phyloP scores from a whole-genome alignment of 1,284 basidiomycete species.

The Cryptococcus jaspeensis region DNA sequence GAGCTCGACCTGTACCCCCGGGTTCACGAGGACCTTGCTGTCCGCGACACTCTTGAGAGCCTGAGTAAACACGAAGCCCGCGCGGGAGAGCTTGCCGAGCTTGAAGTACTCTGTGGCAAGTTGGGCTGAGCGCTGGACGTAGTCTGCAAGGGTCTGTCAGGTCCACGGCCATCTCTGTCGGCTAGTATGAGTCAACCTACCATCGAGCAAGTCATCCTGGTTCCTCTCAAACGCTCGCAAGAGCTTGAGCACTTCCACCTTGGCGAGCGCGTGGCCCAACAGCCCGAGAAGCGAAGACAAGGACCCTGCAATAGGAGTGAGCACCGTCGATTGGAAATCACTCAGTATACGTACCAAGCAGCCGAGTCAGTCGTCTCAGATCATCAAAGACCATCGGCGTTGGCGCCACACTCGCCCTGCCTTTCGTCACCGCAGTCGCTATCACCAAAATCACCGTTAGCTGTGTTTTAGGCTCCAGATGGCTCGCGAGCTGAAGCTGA shows the following conservation, averaged over 20 bases:
- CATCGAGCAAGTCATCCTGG: constrained; percentile 50
- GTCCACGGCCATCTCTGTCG: constrained; percentile 1
- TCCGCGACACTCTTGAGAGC: constrained; percentile 54
- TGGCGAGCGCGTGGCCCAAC: constrained; percentile 55
- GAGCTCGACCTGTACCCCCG: constrained; percentile 56
- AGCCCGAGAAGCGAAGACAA: constrained; percentile 67
- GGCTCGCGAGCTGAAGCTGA: neutral
- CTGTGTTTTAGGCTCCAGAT: no score
- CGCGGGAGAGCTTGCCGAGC: constrained; percentile 70
- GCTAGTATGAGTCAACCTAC: constrained; percentile 15
- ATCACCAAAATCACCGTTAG: neutral
- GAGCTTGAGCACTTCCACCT: constrained; percentile 55
- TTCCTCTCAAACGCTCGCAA: constrained; percentile 60
- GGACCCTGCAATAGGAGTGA: constrained; percentile 55
- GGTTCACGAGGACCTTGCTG: constrained; percentile 16
- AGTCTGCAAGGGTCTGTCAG: constrained; percentile 54
- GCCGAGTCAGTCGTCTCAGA: constrained; percentile 54
- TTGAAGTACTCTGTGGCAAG: constrained; percentile 73
- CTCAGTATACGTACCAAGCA: constrained; percentile 56
- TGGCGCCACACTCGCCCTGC: neutral
- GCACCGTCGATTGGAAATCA: constrained; percentile 15
- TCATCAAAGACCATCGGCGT: constrained; percentile 54
- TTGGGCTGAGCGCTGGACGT: constrained; percentile 63
- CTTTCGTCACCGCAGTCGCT: neutral
- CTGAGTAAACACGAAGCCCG: constrained; percentile 63